phyloP scores from a whole-genome alignment of 495 filamentous ascomycete species.

The Xylaria longipes region DNA sequence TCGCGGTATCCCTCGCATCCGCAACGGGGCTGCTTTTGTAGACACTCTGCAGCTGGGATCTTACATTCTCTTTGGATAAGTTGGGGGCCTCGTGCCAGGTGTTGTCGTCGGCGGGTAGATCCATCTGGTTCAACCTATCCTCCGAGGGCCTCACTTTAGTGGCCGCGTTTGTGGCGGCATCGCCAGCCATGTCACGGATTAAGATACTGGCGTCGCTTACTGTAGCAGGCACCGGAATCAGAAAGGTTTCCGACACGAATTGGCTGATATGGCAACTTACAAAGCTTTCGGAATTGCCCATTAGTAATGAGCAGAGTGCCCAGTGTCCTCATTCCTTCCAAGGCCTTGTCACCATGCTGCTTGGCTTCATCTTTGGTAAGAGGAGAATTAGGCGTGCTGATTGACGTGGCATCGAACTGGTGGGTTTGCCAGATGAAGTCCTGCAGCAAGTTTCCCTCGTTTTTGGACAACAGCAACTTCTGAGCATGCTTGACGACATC shows the following conservation, averaged over 20 bases:
- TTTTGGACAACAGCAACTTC: conserved; percentile 88
- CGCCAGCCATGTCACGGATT: conserved; percentile 86
- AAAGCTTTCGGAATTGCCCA: conserved; percentile 92
- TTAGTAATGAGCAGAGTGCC: conserved; percentile 93
- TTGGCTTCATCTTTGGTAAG: conserved; percentile 75
- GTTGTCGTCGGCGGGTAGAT: conserved; percentile 84
- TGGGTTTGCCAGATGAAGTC: conserved; percentile 96
- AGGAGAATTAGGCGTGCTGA: conserved; percentile 66
- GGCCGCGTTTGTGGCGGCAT: conserved; percentile 86
- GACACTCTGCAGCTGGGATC: conserved; percentile 65
- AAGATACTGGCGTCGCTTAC: conserved; percentile 87
- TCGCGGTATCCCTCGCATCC: conserved; percentile 56
- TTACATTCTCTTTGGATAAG: conserved; percentile 72
- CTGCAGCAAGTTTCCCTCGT: conserved; percentile 90
- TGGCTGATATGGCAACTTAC: conserved; percentile 57
- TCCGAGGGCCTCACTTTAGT: conserved; percentile 76
- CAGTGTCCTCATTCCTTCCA: conserved; percentile 86
- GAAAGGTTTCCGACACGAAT: not conserved
- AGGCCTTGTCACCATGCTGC: conserved; percentile 79
- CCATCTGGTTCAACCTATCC: conserved; percentile 78
- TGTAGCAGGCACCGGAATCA: conserved; percentile 48
- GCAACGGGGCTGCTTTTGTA: conserved; percentile 62
- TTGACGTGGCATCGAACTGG: conserved; percentile 68
- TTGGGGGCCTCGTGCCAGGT: conserved; percentile 92
- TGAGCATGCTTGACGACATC: conserved; percentile 90